Base-by-base conservation (phyloP, 495 filamentous ascomycete species). In the Cercophora newfieldiana region DNA sequence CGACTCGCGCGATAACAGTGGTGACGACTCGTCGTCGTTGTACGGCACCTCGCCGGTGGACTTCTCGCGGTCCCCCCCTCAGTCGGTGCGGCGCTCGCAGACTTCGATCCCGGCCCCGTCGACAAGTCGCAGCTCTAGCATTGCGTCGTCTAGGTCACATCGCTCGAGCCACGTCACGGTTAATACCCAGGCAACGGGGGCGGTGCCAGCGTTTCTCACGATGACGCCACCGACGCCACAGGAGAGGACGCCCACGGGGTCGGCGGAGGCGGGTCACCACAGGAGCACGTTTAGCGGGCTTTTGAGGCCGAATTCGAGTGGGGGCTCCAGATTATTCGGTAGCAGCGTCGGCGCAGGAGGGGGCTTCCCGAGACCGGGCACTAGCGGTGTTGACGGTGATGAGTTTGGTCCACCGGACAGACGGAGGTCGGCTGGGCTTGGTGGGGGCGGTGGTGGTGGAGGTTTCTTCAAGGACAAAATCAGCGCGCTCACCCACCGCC, bases 1-100 rank as follows among this genome's bases (percentile, higher is more conserved):
- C 7, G 74, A 77, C 37, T 76, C 74, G 22, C 74, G 77, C 49
- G 78, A 84, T 44, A 79, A 80, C 68, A 80, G 77, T 63, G 81
- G 80, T 54, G 81, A 84, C 69, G 81, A 84, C 74, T 83, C 80
- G 63, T 79, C 78, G 7, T 81, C 78, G 28, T 19, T 80, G n/a
- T 79, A 78, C 61, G 79, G 77, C 49, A 74, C 71, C 5, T 83
- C 80, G 48, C 78, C 80, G 21, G 75, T 82, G 10, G 81, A 84
- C 68, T 84, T 79, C 62, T 84, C 81, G 19, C 78, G 81, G 44
- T 84, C 81, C 1, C 81, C 81, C 22, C 81, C 81, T 0, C 73
- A 75, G 48, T 81, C 79, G 1, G 69, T 82, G 50, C 73, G 71
- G 31, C 74, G 78, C 16, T 71, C 78, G 22, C 75, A 78, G 60